Base-by-base conservation (phyloP, 257 asterid species). In the Solanum neorickii region DNA sequence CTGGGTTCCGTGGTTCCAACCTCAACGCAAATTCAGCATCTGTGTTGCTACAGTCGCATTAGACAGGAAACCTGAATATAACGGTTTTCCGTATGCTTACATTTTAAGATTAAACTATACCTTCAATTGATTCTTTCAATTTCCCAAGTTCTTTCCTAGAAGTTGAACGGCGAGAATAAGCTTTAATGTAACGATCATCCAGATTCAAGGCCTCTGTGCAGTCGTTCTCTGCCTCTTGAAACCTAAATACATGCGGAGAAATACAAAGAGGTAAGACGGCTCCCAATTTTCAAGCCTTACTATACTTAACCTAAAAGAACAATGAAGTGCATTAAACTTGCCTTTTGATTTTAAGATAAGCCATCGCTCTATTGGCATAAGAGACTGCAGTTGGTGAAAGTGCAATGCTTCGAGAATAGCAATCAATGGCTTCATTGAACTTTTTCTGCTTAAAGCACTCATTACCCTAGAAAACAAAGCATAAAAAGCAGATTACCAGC, bases 371-470 rank as follows among this genome's bases (percentile, higher is more conserved):
- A 89, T 97, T 96, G 66, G 98, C 99, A 91, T 93, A 94, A 88
- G 98, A 95, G 78, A 96, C 98, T 52, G 98, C 99, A 88, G 99
- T 94, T 82, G 99, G 99, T 33, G 95, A 93, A 83, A 97, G 92
- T 39, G 98, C 99, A 85, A 97, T 97, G 94, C 99, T 96, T 89
- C 99, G 93, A 84, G 99, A 96, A 91, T 96, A 97, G 91, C 99
- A 96, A 84, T 96, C 98, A 92, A 97, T 91, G 82, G 99, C 99
- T 82, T 96, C 99, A 91, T 91, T 93, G 90, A 92, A 97, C 84
- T 93, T 97, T 92, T 95, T 95, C 93, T 93, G 91, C 92, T 97
- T 97, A 89, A 95, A 97, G 90, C 86, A 91, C 76, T 97, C 98
- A 83, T 97, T 97, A 41, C 99, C 99, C 99, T 97, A 87, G 83